phyloP scores from a whole-genome alignment of 2,329 filamentous ascomycete species.

The Chrysosporium queenslandicum region DNA sequence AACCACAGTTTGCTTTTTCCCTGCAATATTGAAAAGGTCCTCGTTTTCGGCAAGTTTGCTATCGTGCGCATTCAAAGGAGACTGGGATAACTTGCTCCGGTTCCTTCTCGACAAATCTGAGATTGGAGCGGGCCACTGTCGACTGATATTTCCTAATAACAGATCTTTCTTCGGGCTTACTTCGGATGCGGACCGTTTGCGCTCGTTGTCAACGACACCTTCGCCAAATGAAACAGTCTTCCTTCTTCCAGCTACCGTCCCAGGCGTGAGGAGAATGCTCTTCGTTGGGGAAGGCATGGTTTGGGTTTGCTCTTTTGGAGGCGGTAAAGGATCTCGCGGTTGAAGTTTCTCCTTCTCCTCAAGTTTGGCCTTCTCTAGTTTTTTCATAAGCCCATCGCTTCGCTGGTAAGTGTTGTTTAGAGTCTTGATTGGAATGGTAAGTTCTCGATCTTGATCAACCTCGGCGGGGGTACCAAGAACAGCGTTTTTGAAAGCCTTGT shows the following conservation, averaged over 20 bases:
- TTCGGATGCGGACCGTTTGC: conserved; percentile 37
- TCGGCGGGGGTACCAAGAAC: conserved; percentile 50
- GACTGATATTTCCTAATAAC: conserved; percentile 40
- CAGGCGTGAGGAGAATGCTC: conserved; percentile 55
- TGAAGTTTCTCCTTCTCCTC: conserved; percentile 4
- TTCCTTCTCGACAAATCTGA: conserved; percentile 17
- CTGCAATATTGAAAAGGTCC: conserved; percentile 24
- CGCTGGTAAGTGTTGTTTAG: conserved; percentile 19
- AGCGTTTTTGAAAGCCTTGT: conserved; percentile 53
- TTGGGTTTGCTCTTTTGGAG: conserved; percentile 19
- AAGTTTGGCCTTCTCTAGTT: conserved; percentile 19
- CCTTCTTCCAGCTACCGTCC: conserved; percentile 45
- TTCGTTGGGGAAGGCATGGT: conserved; percentile 45
- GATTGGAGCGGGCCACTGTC: conserved; percentile 16
- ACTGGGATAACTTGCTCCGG: conserved; percentile 35
- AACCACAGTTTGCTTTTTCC: conserved; percentile 11
- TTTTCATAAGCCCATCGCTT: conserved; percentile 18
- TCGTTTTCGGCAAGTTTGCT: conserved; percentile 14
- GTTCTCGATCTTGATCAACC: conserved; percentile 23
- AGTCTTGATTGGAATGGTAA: conserved; percentile 17
- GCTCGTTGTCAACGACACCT: conserved; percentile 47
- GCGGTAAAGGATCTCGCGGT: conserved; percentile 5
- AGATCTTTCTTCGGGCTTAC: conserved; percentile 39
- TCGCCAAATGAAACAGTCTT: conserved; percentile 54
- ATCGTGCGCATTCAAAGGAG: conserved; percentile 33